Evolutionary conservation across 192 early-diverging fungal species (phyloP), one percentile per base, ranked within the genome.

Genomic region (Podila epicladia): DNA sequence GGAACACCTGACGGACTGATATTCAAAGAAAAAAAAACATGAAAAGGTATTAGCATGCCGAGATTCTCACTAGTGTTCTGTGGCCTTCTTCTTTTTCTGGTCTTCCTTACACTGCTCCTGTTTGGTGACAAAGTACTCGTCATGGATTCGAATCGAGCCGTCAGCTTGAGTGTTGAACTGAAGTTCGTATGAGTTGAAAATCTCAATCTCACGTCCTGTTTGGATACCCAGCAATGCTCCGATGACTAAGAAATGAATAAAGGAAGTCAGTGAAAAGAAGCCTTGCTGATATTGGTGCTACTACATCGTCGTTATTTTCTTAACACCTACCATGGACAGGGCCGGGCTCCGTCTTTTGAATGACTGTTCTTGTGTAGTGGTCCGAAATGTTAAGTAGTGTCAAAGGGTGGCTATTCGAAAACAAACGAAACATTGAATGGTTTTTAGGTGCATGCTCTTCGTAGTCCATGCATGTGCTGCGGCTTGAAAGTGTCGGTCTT

Each of bases 331-430:
- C 77, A 69, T 80, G 67, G 15, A 69, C 71, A 51, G 71, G 62
- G 12, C 58, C 58, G 7, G 33, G 17, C 0, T 62, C 63, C 7
- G 76, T 80, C 24, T 84, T 84, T 71, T 95, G 94, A 68, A 93
- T 73, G 45, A 87, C 88, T 8, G 84, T 87, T 26, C 95, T 86
- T 33, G 92, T 95, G 82, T 87, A 95, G 67, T 96, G 95, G 75
- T 96, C 95, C 8, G 95, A 95, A 61, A 95, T 91, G 59, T 96
- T 96, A 45, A 95, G 83, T 64, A 96, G 85, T n/a, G 94, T 94
- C 64, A 96, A 87, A 7, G 95, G 94, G 84, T 96, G 95, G 24
- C 94, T 95, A 83, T 11, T 37, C n/a, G 50, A 31, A 38, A 22
- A 57, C 19, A 9, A 63, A 4, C 20, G 37, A 33, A 29, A 32